Evolutionary conservation across 306 rosid species (phyloP), one percentile per base, ranked within the genome.

Genomic region (Prunus campanulata): DNA sequence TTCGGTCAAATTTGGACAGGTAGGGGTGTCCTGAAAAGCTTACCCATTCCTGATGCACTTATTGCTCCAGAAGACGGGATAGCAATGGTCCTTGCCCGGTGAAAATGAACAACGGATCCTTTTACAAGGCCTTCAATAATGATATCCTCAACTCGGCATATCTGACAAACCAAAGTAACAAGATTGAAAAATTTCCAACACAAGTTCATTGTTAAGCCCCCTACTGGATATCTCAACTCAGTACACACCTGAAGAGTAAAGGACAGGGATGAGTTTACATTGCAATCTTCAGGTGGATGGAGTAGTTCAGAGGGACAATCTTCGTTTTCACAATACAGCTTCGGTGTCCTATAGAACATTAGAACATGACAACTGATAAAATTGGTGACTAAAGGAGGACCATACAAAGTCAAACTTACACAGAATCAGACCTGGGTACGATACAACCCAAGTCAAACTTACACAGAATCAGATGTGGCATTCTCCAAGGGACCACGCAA

Each of bases 271-370:
- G 99, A 82, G 80, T 96, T 96, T 83, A 96, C 98, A 75, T 92
- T 96, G 88, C 99, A 96, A 87, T 96, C 99, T 83, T 96, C 98
- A 46, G 99, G 99, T 44, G 99, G 99, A 74, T 86, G 90, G 75
- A 92, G 81, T 75, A 96, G 87, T 66, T 96, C 99, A 64, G 65
- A 8, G 9, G 99, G 98, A 80, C 99, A 96, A 75, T 83, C 82
- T 79, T 91, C 49, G 32, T 84, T 85, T 80, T 82, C 90, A 81
- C 99, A 96, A 69, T 88, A 87, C 48, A 96, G 91, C 86, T 80
- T 91, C 67, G 98, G 99, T 47, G 97, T 91, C 79, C 99, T 96
- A 85, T 52, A 73, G 78, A 71, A 78, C 71, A 85, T 39, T 52
- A 73, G 78, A 71, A 78, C 73, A 85, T 39, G 72, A 59, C 78